Base-by-base conservation (phyloP, 148 eudicot species). In the Chenopodium formosanum region DNA sequence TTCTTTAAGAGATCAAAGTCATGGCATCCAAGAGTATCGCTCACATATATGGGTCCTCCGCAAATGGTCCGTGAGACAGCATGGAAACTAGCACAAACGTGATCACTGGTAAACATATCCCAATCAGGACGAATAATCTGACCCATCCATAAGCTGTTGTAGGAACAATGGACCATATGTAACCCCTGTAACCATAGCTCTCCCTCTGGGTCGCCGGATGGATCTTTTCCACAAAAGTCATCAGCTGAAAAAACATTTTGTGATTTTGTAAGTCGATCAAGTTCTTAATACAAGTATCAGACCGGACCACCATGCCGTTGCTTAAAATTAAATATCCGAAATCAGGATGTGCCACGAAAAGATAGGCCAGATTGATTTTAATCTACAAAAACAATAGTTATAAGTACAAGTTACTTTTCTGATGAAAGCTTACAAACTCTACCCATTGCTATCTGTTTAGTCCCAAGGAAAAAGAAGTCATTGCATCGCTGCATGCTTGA, bases 121-220 rank as follows among this genome's bases (percentile, higher is more conserved):
- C 92, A 90, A 80, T 90, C 92, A 46, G 92, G 92, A 63, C 87
- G 89, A 52, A 90, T 85, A 34, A 90, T 85, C 77, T 88, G 92
- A 9, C 91, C 90, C 92, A 90, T 88, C 91, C 92, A 90, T 80
- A 90, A n/a, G 83, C 90, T 90, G 85, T 88, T 90, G 86, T 87
- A 90, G 74, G 93, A 90, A 79, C 93, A 89, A 80, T 90, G 91
- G 82, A 90, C 84, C 93, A 90, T 89, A 75, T 87, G 93, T 34
- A 87, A 89, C n/a, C 93, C 93, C 75, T 90, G 93, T 62, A 90
- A 71, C 93, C 93, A 90, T 44, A 87, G 85, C 29, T 83, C 90
- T 47, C 93, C 93, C 48, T 80, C 85, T 27, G 89, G 91, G 65
- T 90, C 93, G 20, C 90, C 93, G 73, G 83, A 80, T 5, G 90